These are phyloP conservation scores for Pleurotus tuoliensis DNA, from an alignment of 768 basidiomycete genomes.

Conservation along the genomic window DNA sequence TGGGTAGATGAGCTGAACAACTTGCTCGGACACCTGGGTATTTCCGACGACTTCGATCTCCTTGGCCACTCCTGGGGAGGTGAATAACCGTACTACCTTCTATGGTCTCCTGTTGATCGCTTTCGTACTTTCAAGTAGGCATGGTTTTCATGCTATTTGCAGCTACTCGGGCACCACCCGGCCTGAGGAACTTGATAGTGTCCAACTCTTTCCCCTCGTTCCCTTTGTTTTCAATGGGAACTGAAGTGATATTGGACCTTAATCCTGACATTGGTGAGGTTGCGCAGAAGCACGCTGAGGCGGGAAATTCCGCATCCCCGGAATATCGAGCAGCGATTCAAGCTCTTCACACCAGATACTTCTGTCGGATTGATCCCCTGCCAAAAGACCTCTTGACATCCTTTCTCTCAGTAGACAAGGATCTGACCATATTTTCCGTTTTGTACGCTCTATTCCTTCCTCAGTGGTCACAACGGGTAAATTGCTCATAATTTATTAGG, in stretches of 20 bases:
- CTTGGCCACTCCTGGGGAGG: slow-evolving; percentile 56
- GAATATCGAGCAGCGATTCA: slow-evolving; percentile 29
- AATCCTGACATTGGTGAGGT: not conserved
- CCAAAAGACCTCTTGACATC: slow-evolving; percentile 27
- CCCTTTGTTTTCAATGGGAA: slow-evolving; percentile 18
- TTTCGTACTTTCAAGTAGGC: slow-evolving; percentile 19
- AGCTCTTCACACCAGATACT: slow-evolving; percentile 28
- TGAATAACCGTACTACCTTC: not conserved
- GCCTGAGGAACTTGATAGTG: slow-evolving; percentile 31
- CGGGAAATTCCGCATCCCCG: slow-evolving; percentile 1
- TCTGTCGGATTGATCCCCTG: slow-evolving; percentile 27
- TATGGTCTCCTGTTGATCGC: not conserved
- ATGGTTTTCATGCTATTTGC: slow-evolving; percentile 43
- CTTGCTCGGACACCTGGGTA: slow-evolving; percentile 36
- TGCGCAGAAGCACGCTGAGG: not conserved
- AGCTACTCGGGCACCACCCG: slow-evolving; percentile 31
- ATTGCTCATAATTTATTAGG: slow-evolving; percentile 16
- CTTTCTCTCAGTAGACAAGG: slow-evolving; percentile 18
- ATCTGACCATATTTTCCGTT: slow-evolving; percentile 26
- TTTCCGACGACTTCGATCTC: slow-evolving; percentile 36
- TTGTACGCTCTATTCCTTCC: not conserved
- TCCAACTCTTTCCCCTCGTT: slow-evolving; percentile 26
- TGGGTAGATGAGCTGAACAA: slow-evolving; percentile 55
- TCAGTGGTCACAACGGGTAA: too few species aligned
- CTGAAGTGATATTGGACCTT: not conserved